Evolutionary conservation across 2,329 filamentous ascomycete species (phyloP), one percentile per base, ranked within the genome.

Genomic region (Lachnellula cervina): DNA sequence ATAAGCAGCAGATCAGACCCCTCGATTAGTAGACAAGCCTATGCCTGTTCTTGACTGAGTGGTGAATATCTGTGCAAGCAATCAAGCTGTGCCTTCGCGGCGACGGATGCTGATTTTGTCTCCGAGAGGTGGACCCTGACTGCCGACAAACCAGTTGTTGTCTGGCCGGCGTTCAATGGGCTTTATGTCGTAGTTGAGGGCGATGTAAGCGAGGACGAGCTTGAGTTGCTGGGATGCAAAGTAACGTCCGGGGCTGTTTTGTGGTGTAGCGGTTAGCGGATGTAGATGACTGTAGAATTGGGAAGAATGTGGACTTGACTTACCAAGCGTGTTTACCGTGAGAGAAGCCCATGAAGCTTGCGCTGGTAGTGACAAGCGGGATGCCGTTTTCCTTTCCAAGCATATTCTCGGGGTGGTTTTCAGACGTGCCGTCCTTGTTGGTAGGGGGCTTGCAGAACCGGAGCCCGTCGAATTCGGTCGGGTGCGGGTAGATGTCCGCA

Each of bases 91-190:
- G 4, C 57, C 58, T 8, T 53, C 45, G n/a, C 60, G 54, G 19
- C 62, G 53, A 25, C 62, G 60, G 37, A 71, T 57, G n/a, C 54
- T 57, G 14, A 72, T 61, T 13, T 57, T 67, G 19, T 64, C 64
- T 38, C 64, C 61, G 55, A 69, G 60, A 7, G 70, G 69, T 11
- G 69, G 68, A 2, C 66, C 52, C 21, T 65, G 59, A 17, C 60
- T 67, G 23, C 62, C 60, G 4, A 67, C 66, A 46, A 70, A 64
- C 67, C 67, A 71, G 28, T 65, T 38, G 58, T 71, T 71, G 8
- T 62, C 59, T 1, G 69, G 69, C n/a, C 71, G 61, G 40, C 55
- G 46, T 5, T 59, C 49, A 37, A 68, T 59, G 0, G 60, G 52
- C 45, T 66, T 56, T 19, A 65, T 60, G 11, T 66, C 59, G 49